Evolutionary conservation across 495 filamentous ascomycete genomes (phyloP).

Genomic region (Neurospora sp.): DNA sequence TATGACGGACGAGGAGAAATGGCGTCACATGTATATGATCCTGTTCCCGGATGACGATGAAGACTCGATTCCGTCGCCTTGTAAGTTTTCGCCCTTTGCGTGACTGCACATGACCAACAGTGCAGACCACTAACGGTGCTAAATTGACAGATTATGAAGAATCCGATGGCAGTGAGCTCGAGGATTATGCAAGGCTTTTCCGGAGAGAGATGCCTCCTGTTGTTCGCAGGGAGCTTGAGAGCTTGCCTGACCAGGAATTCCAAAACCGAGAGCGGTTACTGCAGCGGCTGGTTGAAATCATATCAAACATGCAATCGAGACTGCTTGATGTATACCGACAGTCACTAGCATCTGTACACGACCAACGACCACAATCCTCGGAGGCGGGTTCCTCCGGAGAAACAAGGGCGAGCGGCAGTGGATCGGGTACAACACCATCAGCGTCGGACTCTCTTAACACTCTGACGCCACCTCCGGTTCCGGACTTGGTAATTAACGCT

Average conservation of each 20-base stretch:
- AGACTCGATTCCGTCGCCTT: conserved; percentile 27
- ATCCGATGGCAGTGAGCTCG: conserved; percentile 19
- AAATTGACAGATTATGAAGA: conserved; percentile 12
- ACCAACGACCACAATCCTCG: neutral
- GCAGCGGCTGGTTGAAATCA: conserved; percentile 15
- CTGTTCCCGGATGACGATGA: conserved; percentile 31
- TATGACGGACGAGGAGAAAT: conserved; percentile 35
- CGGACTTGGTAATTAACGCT: neutral
- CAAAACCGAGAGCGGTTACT: conserved; percentile 13
- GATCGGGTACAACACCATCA: neutral
- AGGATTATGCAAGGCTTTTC: conserved; percentile 20
- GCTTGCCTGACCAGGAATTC: conserved; percentile 14
- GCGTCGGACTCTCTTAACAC: too few species aligned
- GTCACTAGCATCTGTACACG: conserved; percentile 1
- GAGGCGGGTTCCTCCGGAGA: neutral
- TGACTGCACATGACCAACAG: neutral
- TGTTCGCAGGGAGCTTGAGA: conserved; percentile 19
- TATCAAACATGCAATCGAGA: conserved; percentile 16
- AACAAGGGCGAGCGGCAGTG: neutral
- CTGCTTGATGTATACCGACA: conserved; percentile 17
- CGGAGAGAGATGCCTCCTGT: conserved; percentile 22
- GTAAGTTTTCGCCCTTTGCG: conserved; percentile 13
- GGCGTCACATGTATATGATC: conserved; percentile 34
- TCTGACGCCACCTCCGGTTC: too few species aligned
- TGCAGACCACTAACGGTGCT: conserved; percentile 3